Percentiles rank a stretch among this genome's conserved stretches.
phyloP scores from a whole-genome alignment of 768 basidiomycete genomes.

The Podaxis sp. region DNA sequence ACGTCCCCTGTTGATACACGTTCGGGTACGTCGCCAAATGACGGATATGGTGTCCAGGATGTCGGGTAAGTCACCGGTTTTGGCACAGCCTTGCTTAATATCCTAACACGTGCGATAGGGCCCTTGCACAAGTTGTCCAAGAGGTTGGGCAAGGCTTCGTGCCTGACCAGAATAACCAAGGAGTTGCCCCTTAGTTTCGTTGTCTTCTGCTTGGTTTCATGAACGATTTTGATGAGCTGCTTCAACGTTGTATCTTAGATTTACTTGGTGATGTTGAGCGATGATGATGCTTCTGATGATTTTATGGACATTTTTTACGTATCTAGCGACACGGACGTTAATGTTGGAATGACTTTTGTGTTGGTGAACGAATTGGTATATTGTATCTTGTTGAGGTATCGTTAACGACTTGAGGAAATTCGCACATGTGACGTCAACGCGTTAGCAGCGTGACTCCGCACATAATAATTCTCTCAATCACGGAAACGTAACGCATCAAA shows the following conservation, averaged over 20 bases:
- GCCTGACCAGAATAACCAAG: background rate
- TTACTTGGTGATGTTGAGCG: background rate
- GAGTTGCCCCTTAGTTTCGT: background rate
- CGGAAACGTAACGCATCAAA: background rate
- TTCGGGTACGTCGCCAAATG: constrained; percentile 57
- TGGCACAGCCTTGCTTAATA: background rate
- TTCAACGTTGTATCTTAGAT: background rate
- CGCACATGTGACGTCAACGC: constrained; percentile 4
- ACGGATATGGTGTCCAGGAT: constrained; percentile 51
- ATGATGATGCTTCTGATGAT: background rate
- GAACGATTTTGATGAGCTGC: background rate
- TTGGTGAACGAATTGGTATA: background rate
- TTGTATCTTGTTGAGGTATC: background rate
- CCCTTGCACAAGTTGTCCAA: background rate
- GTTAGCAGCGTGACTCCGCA: background rate
- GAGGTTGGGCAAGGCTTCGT: background rate
- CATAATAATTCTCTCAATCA: too few relatives aligned
- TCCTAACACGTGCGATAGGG: background rate
- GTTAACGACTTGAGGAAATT: background rate
- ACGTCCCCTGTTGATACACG: constrained; percentile 24
- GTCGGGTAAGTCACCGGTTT: constrained; percentile 27
- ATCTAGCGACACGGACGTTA: background rate
- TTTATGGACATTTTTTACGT: background rate
- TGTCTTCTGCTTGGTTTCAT: background rate
- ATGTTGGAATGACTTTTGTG: background rate